These are phyloP conservation scores for Sporisorium graminicola DNA, from an alignment of 1,284 basidiomycete genomes.

Conservation along the genomic window DNA sequence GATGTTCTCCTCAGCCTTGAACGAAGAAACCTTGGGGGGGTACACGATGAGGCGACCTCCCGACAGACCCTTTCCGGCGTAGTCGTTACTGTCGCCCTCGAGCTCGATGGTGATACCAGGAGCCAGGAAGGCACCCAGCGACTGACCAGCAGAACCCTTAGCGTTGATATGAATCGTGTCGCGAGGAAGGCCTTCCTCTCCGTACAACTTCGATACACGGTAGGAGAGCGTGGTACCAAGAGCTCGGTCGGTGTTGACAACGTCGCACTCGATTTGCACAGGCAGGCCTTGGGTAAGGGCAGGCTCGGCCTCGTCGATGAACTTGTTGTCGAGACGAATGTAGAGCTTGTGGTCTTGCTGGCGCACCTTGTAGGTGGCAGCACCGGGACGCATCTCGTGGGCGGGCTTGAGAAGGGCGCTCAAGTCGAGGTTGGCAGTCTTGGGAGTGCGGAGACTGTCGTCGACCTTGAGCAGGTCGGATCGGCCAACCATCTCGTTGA, in stretches of 20 bases:
- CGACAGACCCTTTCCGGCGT: constrained; percentile 58
- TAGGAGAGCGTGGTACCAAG: constrained; percentile 68
- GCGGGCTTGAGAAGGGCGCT: constrained; percentile 64
- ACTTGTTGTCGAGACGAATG: constrained; percentile 68
- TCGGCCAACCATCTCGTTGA: constrained; percentile 68
- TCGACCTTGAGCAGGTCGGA: constrained; percentile 63
- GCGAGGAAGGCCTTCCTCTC: constrained; percentile 62
- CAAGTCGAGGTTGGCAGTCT: constrained; percentile 63
- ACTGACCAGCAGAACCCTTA: constrained; percentile 65
- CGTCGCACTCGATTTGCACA: constrained; percentile 67
- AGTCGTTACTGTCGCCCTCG: constrained; percentile 66
- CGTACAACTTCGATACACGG: constrained; percentile 65
- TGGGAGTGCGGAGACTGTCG: constrained; percentile 58
- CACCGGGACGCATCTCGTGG: constrained; percentile 66
- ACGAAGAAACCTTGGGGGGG: constrained; percentile 63
- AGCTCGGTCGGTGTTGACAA: constrained; percentile 67
- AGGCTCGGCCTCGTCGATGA: constrained; percentile 67
- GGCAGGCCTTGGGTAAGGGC: constrained; percentile 62
- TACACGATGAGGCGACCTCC: constrained; percentile 66
- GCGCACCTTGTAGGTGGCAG: constrained; percentile 67
- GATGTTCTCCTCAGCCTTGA: constrained; percentile 68
- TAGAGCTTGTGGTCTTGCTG: constrained; percentile 68
- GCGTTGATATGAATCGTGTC: constrained; percentile 69
- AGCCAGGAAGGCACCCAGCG: constrained; percentile 65
- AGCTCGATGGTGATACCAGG: constrained; percentile 66